Evolutionary conservation across 2,329 filamentous ascomycete genomes (phyloP).

Genomic region (Paraconiothyrium sp.): DNA sequence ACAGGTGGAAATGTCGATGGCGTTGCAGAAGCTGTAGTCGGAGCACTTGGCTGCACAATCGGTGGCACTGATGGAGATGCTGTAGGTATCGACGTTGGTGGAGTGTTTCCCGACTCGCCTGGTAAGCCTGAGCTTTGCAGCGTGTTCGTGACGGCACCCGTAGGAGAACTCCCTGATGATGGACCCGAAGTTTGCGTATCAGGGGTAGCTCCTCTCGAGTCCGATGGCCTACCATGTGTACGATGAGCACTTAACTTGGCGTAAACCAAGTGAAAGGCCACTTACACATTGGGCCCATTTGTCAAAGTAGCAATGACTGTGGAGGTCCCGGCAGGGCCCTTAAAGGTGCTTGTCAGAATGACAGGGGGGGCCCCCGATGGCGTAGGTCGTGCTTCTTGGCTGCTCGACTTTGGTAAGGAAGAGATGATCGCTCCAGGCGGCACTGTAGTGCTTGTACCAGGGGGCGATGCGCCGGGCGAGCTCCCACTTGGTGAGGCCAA

Average conservation of each 20-base stretch:
- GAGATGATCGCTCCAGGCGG: constrained; percentile 3
- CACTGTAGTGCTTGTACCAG: not conserved
- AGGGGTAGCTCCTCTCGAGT: not conserved
- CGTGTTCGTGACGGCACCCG: not conserved
- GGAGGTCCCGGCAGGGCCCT: constrained; percentile 7
- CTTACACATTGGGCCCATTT: constrained; percentile 9
- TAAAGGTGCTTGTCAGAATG: constrained; percentile 11
- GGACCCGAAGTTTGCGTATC: not conserved
- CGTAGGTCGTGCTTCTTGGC: not conserved
- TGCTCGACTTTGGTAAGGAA: not conserved
- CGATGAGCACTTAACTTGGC: not conserved
- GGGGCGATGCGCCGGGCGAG: constrained; percentile 16
- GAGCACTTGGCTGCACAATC: not conserved
- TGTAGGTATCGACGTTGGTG: not conserved
- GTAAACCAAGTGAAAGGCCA: not conserved
- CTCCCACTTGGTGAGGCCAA: not conserved
- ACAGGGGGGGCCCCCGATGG: constrained; percentile 1
- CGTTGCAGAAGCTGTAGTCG: not conserved
- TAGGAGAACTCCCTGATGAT: not conserved
- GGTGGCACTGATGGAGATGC: not conserved
- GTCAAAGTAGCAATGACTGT: constrained; percentile 9
- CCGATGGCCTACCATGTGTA: not conserved
- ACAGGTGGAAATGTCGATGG: not conserved
- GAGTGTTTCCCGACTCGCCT: not conserved
- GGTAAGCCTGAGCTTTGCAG: not conserved